These are phyloP conservation scores for Hypoxylon sp. DNA, from an alignment of 2,329 filamentous ascomycete species.

Conservation along the genomic window DNA sequence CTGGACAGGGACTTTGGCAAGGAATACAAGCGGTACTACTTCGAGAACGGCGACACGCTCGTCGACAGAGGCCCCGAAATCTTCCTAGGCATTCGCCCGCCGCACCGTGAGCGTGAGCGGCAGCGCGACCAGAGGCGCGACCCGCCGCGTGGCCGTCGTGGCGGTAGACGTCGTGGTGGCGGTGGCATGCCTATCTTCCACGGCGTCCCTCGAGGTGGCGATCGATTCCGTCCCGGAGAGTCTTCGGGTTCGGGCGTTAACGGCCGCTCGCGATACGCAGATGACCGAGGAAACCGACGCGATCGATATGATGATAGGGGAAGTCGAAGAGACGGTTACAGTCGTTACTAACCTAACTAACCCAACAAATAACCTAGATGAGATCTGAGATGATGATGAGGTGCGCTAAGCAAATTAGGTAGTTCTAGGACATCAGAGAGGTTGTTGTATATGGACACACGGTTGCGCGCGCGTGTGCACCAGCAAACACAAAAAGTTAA, in stretches of 20 bases:
- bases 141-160: constrained; percentile 44
- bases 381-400: background rate
- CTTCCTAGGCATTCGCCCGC: constrained; percentile 74
- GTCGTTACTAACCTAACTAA: constrained; percentile 34
- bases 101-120: constrained; percentile 66
- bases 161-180: constrained; percentile 48
- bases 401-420: constrained; percentile 7
- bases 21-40: constrained; percentile 79
- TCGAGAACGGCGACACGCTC: constrained; percentile 75
- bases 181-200: constrained; percentile 51
- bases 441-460: constrained; percentile 10
- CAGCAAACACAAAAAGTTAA: constrained; percentile 14
- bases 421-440: background rate
- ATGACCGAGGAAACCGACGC: constrained; percentile 40
- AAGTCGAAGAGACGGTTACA: constrained; percentile 28
- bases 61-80: constrained; percentile 82
- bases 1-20: constrained; percentile 61
- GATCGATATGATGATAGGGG: constrained; percentile 26
- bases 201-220: constrained; percentile 55
- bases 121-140: constrained; percentile 58
- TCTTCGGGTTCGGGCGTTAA: constrained; percentile 42
- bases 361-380: constrained; percentile 1
- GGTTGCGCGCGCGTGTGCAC: background rate
- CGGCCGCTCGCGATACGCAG: constrained; percentile 47
- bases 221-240: constrained; percentile 52